Evolutionary conservation across 2,329 filamentous ascomycete genomes (phyloP).

Genomic region (Gyromitra esculenta): DNA sequence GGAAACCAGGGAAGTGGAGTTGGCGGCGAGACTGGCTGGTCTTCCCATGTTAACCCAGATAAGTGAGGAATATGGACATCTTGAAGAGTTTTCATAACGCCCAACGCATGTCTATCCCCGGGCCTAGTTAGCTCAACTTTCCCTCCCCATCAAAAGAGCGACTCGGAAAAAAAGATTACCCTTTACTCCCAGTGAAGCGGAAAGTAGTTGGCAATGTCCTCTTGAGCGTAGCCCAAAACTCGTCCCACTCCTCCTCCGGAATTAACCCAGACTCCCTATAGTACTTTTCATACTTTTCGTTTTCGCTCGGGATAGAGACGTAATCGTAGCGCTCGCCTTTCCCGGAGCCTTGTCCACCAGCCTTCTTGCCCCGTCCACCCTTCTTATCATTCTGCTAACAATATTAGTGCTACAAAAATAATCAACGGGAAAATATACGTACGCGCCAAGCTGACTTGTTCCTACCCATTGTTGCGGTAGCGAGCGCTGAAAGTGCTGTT

Average conservation of each 20-base stretch:
- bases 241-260: constrained; percentile 77
- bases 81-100: constrained; percentile 87
- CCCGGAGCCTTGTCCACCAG: constrained; percentile 54
- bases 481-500: neutral
- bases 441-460: constrained; percentile 40
- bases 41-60: constrained; percentile 76
- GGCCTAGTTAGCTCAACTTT: constrained; percentile 8
- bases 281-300: constrained; percentile 84
- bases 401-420: neutral
- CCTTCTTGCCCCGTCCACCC: constrained; percentile 12
- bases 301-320: constrained; percentile 76
- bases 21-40: constrained; percentile 81
- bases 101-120: constrained; percentile 77
- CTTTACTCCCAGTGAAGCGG: constrained; percentile 94
- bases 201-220: constrained; percentile 96
- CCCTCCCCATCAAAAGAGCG: neutral
- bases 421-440: neutral
- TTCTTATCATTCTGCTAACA: constrained; percentile 16
- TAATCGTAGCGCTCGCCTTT: constrained; percentile 64
- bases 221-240: constrained; percentile 85
- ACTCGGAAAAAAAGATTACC: constrained; percentile 64
- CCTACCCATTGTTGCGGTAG: constrained; percentile 22
- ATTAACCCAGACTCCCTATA: constrained; percentile 83
- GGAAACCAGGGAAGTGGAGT: constrained; percentile 90
- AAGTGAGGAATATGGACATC: constrained; percentile 92